Evolutionary conservation across 2,329 filamentous ascomycete species (phyloP).

Genomic region (Fragosphaeria purpurea): DNA sequence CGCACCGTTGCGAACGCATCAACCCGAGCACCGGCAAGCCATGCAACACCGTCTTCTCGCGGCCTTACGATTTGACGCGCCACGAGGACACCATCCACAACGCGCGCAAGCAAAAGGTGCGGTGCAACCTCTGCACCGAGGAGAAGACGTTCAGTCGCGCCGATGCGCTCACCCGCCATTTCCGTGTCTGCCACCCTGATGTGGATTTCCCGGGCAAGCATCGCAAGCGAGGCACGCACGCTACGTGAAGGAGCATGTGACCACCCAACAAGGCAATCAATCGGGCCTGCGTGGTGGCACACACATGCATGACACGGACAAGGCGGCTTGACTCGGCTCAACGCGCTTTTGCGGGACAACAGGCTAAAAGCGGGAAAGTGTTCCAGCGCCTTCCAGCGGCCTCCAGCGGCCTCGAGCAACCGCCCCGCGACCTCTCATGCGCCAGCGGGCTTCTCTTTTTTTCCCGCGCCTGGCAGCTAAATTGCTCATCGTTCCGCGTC

Average conservation of each 20-base stretch:
- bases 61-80: conserved; percentile 90
- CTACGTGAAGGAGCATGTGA: not conserved
- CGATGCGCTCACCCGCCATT: conserved; percentile 87
- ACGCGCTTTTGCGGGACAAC: too few relatives aligned
- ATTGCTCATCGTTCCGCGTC: not conserved
- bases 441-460: too few relatives aligned
- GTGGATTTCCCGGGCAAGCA: conserved; percentile 66
- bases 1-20: conserved; percentile 84
- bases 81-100: conserved; percentile 99
- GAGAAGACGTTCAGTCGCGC: conserved; percentile 96
- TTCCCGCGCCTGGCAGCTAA: too few relatives aligned
- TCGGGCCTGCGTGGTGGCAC: too few relatives aligned
- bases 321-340: too few relatives aligned
- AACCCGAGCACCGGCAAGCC: conserved; percentile 93
- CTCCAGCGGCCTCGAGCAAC: too few relatives aligned
- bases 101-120: conserved; percentile 83
- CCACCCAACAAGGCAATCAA: too few relatives aligned
- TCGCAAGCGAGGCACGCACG: conserved; percentile 21
- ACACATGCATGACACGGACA: too few relatives aligned
- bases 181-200: conserved; percentile 88
- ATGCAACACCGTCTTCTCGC: conserved; percentile 87
- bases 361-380: too few relatives aligned
- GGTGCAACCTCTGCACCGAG: conserved; percentile 84
- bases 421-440: too few relatives aligned
- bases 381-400: too few relatives aligned